A percentile compares a stretch with the other conserved stretches of the same genome.
phyloP scores from a whole-genome alignment of 1,284 basidiomycete species.

The Anthracocystis walkeri region DNA sequence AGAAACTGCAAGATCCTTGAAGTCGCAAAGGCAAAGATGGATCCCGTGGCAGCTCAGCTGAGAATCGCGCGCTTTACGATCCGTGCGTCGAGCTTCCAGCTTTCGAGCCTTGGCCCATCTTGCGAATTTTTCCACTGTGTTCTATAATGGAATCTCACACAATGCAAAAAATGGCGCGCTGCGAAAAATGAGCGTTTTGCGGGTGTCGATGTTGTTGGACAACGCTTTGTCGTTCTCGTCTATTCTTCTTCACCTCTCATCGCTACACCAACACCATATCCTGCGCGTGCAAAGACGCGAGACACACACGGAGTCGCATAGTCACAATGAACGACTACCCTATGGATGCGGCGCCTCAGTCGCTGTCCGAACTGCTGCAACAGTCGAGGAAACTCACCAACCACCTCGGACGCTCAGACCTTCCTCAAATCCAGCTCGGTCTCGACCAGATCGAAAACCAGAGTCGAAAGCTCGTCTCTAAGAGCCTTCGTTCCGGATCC shows the following conservation, averaged over 20 bases:
- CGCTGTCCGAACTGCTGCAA: slow-evolving; percentile 64
- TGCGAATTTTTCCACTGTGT: too few species aligned
- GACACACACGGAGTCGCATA: not conserved
- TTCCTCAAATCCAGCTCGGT: slow-evolving; percentile 86
- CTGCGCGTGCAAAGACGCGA: not conserved
- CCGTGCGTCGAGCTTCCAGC: too few species aligned
- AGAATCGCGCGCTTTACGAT: too few species aligned
- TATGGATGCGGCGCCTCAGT: slow-evolving; percentile 55
- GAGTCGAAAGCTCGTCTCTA: slow-evolving; percentile 66
- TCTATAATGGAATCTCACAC: too few species aligned
- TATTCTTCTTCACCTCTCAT: slow-evolving; percentile 10
- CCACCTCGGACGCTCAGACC: slow-evolving; percentile 73
- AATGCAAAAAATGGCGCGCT: too few species aligned
- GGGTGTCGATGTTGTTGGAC: too few species aligned
- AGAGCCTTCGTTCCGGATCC: slow-evolving; percentile 71
- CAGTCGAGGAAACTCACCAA: slow-evolving; percentile 67
- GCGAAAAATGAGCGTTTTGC: too few species aligned
- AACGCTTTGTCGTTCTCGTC: too few species aligned
- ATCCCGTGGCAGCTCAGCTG: too few species aligned
- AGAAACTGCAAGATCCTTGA: too few species aligned
- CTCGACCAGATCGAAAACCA: slow-evolving; percentile 92
- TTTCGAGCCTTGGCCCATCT: too few species aligned
- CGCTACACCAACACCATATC: slow-evolving; percentile 1
- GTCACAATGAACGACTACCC: slow-evolving; percentile 53
- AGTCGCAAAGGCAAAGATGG: too few species aligned